Conservation (phyloP, 2,329 filamentous ascomycete species). For the Talaromyces sp. region DNA sequence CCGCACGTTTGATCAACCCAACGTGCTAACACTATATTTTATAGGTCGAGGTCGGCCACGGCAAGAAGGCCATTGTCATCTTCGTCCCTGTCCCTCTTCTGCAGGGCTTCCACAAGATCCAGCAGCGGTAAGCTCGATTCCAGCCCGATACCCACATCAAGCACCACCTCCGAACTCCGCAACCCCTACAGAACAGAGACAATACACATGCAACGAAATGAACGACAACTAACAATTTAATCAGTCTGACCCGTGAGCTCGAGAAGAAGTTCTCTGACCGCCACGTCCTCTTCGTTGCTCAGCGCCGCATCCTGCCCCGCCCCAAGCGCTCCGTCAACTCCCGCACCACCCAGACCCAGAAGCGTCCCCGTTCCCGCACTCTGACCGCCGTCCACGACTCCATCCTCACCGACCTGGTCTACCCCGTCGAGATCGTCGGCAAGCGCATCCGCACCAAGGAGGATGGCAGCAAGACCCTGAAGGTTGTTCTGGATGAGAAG, state of each 20-base stretch:
- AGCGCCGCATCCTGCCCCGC: slow-evolving; percentile 96
- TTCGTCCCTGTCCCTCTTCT: slow-evolving; percentile 99
- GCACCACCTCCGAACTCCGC: neutral
- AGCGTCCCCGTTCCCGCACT: slow-evolving; percentile 96
- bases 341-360: slow-evolving; percentile 96
- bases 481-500: slow-evolving; percentile 99
- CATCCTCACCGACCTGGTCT: slow-evolving; percentile 97
- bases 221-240: slow-evolving; percentile 12
- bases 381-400: slow-evolving; percentile 98
- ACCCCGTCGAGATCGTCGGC: slow-evolving; percentile 99
- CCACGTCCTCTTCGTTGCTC: slow-evolving; percentile 98
- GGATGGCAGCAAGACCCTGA: slow-evolving; percentile 97
- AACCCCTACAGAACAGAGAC: too few species aligned
- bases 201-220: neutral
- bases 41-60: slow-evolving; percentile 99
- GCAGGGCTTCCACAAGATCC: slow-evolving; percentile 97
- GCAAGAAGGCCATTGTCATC: slow-evolving; percentile 99
- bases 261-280: slow-evolving; percentile 99
- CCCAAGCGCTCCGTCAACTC: slow-evolving; percentile 98
- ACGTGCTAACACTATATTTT: slow-evolving; percentile 36
- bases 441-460: slow-evolving; percentile 99
- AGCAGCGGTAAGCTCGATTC: slow-evolving; percentile 82
- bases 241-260: slow-evolving; percentile 96
- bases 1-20: slow-evolving; percentile 11
- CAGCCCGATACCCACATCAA: neutral